Base-by-base conservation (phyloP, 2,329 filamentous ascomycete genomes). In the Fusarium neocosmosporiellum region DNA sequence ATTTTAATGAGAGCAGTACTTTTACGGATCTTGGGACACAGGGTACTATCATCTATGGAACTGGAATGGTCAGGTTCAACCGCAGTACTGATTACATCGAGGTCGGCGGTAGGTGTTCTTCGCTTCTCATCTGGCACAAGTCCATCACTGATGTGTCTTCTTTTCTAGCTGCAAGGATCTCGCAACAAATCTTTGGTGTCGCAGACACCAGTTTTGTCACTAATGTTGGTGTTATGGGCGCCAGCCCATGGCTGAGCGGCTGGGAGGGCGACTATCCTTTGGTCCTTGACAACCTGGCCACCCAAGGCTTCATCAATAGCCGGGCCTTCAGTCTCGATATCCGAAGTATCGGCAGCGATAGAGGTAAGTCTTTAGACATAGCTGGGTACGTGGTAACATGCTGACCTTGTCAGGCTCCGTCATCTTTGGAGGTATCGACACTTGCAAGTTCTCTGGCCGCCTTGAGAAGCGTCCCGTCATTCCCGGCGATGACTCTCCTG, bases 401-500 rank as follows among this genome's bases (percentile, higher is more conserved):
- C 46, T 50, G 5, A 50, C 7, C 10, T 50, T 13, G 2, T 3
- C 11, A 53, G 46, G 46, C 11, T 80, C 80, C 9, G 79, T 81
- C 22, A 77, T 90, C 22, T 91, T 90, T 57, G 89, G 89, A 14
- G 89, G 89, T n/a, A 84, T 90, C 43, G 87, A 91, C 71, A 87
- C 83, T 6, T 85, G 81, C 61, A 90, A 90, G 75, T 91, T 85
- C 74, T 80, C 81, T 2, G 90, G 89, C 20, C 76, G 78, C 4
- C 85, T 92, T 4, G 80, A 85, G 70, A 89, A 87, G 58, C 81
- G 90, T 1, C 88, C 89, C 41, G 88, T 92, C 69, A 83, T 90
- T 67, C 84, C 85, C n/a, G 75, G 81, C 3, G 81, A 77, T 7
- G 69, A 81, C 7, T 78, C 81, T 6, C 81, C 81, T 27, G 81